Conservation (phyloP, 2,329 filamentous ascomycete genomes). For the Trichoderma atrobrunneum region DNA sequence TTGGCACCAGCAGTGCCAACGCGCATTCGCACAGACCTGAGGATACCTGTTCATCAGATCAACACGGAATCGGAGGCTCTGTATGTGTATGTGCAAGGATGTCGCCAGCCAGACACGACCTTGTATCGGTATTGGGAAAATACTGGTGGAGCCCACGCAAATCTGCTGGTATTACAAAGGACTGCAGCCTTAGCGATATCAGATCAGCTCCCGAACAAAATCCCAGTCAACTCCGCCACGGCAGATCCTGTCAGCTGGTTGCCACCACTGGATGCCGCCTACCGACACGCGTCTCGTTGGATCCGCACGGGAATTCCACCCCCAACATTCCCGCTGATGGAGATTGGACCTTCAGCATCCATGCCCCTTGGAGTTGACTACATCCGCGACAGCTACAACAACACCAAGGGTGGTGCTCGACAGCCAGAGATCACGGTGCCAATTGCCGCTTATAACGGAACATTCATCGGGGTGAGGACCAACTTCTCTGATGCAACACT, state of each 20-base stretch:
- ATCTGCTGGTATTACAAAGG: not conserved
- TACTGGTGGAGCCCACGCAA: not conserved
- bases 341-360: not conserved
- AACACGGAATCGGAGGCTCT: not conserved
- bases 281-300: not conserved
- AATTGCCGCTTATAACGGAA: not conserved
- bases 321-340: not conserved
- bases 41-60: not conserved
- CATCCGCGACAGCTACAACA: not conserved
- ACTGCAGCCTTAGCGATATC: not conserved
- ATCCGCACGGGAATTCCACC: not conserved
- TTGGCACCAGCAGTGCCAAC: not conserved
- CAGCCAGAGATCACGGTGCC: not conserved
- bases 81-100: not conserved
- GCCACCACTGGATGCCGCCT: not conserved
- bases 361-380: not conserved
- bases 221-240: not conserved
- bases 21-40: not conserved
- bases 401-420: not conserved
- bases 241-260: not conserved
- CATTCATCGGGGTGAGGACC: not conserved
- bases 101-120: not conserved
- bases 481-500: not conserved
- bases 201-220: not conserved
- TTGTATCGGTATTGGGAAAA: not conserved